Evolutionary conservation across 345 rosid genomes (phyloP), one percentile per base, ranked within the genome.

Genomic region (Triadica sebifera): DNA sequence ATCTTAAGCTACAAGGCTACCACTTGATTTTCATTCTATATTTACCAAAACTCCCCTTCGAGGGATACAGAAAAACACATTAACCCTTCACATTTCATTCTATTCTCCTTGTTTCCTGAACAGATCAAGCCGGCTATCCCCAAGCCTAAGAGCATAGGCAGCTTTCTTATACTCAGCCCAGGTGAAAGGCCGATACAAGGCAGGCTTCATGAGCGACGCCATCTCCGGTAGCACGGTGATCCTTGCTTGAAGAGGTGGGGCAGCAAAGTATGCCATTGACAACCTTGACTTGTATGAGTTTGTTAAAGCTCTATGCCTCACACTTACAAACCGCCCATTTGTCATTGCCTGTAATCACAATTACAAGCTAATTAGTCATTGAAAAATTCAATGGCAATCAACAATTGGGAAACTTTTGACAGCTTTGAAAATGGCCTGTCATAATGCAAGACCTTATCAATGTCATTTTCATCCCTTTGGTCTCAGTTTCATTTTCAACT

Each of bases 271-370:
- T 8, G 90, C 93, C 76, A 89, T 85, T n/a, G 98, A 94, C 80
- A 90, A 73, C 51, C 98, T 87, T 8, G 88, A 56, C 82, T 78
- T 73, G 57, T 50, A 1, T 0, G 90, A 79, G 66, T 78, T 83
- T 37, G 76, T 71, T 3, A 77, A 20, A 17, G 89, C 99, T 57
- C 98, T 84, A 53, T 95, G 99, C 62, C 96, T 87, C 74, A 91
- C 94, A 74, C 98, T 95, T 73, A 75, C 74, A 51, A 95, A 85
- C 73, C 89, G 91, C 75, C 97, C 99, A 73, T 95, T 95, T 34
- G 99, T 91, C 85, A 93, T 70, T 29, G 82, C 97, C 97, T 94
- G 47, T 6, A 43, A 10, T 1, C 8, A 43, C 47, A 7, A 43
- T 29, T 29, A 34, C 4, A 74, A 56, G 16, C 55, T 5, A 51